phyloP scores from a whole-genome alignment of 73 alveolate species.

The Uronychia setigera region DNA sequence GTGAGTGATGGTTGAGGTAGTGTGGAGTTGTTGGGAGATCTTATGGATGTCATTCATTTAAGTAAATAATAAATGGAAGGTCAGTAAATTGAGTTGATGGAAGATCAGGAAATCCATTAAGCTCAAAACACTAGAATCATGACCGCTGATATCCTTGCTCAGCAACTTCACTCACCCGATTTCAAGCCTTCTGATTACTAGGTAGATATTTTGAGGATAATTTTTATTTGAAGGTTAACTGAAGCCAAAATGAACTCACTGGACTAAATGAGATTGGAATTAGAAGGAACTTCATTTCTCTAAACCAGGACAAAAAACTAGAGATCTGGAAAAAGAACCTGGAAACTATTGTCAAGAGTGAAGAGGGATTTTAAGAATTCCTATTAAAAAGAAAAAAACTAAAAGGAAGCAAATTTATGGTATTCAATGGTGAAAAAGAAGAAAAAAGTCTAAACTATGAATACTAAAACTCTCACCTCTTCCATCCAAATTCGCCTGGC shows the following conservation, averaged over 20 bases:
- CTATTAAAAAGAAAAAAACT: not conserved
- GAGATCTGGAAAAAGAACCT: not conserved
- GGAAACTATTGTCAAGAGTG: not conserved
- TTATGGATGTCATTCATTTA: not conserved
- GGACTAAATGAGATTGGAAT: not conserved
- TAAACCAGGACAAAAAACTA: not conserved
- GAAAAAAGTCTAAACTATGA: not conserved
- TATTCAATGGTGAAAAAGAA: not conserved
- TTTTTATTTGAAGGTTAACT: too few species aligned
- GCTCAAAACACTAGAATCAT: too few species aligned
- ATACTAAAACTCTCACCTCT: too few species aligned
- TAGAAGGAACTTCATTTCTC: not conserved
- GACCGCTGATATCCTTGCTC: too few species aligned
- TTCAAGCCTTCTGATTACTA: too few species aligned
- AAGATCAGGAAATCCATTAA: too few species aligned
- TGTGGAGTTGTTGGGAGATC: not conserved
- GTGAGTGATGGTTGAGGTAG: conserved; percentile 4
- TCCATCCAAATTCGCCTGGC: too few species aligned
- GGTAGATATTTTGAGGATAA: not conserved
- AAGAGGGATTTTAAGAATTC: not conserved
- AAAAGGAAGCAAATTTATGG: not conserved
- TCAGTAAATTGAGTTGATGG: too few species aligned
- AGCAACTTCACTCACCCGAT: too few species aligned
- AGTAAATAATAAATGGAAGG: not conserved
- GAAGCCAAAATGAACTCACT: too few species aligned